phyloP scores from a whole-genome alignment of 495 filamentous ascomycete genomes.

The Podospora australis region DNA sequence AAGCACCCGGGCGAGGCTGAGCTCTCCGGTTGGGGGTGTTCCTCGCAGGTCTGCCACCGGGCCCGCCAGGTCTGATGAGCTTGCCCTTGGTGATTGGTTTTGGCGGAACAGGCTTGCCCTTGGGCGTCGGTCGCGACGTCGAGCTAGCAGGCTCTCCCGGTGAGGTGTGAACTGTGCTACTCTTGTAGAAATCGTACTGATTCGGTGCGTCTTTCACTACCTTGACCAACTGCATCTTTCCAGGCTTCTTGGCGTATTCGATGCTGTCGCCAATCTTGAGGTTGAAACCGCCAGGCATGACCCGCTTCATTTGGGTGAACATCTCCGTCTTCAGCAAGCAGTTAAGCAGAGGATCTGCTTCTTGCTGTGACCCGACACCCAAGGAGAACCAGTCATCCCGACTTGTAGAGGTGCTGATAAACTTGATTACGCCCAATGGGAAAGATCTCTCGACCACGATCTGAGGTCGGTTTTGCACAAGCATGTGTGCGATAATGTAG shows the following conservation, averaged over 20 bases:
- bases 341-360: constrained; percentile 83
- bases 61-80: constrained; percentile 83
- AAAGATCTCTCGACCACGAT: constrained; percentile 78
- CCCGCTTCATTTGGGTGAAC: constrained; percentile 77
- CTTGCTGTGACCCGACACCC: constrained; percentile 78
- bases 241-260: constrained; percentile 97
- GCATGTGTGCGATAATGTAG: constrained; percentile 76
- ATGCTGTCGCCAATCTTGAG: constrained; percentile 77
- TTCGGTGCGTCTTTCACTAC: constrained; percentile 74
- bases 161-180: constrained; percentile 77
- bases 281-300: constrained; percentile 69
- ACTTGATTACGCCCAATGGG: constrained; percentile 79
- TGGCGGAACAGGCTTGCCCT: constrained; percentile 72
- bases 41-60: constrained; percentile 72
- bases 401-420: constrained; percentile 66
- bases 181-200: constrained; percentile 88
- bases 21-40: constrained; percentile 47
- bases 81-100: constrained; percentile 88
- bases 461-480: constrained; percentile 73
- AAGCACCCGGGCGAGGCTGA: constrained; percentile 34
- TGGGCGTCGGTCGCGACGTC: constrained; percentile 76
- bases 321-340: constrained; percentile 97
- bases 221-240: constrained; percentile 82
- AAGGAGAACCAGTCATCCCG: constrained; percentile 97
- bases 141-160: constrained; percentile 79